phyloP scores from a whole-genome alignment of 2,329 filamentous ascomycete species.

The Penicillium vulpinum region DNA sequence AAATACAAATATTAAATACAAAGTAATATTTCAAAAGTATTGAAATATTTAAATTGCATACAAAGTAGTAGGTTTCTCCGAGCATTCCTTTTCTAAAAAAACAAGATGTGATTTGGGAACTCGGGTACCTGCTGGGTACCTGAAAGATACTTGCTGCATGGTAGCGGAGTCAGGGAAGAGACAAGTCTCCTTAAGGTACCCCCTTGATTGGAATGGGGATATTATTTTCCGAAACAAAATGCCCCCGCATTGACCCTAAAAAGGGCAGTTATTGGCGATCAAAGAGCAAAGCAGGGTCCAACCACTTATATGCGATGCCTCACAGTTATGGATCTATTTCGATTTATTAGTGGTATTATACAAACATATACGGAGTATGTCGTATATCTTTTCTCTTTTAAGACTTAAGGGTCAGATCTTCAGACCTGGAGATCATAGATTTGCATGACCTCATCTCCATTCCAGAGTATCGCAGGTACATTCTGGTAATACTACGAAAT shows the following conservation, averaged over 20 bases:
- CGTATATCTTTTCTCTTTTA: slow-evolving; percentile 9
- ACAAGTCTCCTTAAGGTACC: slow-evolving; percentile 1
- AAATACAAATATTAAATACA: no score
- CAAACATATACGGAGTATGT: no score
- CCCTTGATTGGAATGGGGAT: slow-evolving; percentile 10
- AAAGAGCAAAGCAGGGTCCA: slow-evolving; percentile 16
- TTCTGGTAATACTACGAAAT: not conserved
- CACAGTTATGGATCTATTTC: not conserved
- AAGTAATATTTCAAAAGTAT: not conserved
- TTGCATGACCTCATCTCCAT: slow-evolving; percentile 8
- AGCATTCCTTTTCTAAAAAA: slow-evolving; percentile 16
- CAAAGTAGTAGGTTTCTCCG: slow-evolving; percentile 7
- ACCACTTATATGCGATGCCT: slow-evolving; percentile 11
- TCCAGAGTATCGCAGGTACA: no score
- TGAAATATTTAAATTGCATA: no score
- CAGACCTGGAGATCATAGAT: slow-evolving; percentile 1
- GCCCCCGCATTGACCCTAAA: slow-evolving; percentile 16
- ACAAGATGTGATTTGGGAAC: not conserved
- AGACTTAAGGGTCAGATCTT: slow-evolving; percentile 2
- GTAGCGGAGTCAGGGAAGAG: not conserved
- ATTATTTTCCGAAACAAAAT: slow-evolving; percentile 6
- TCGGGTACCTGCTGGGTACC: slow-evolving; percentile 15
- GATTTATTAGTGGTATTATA: not conserved
- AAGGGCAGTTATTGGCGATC: slow-evolving; percentile 17
- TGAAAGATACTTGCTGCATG: slow-evolving; percentile 9